phyloP scores from a whole-genome alignment of 108 stramenopile genomes.

The Conticribra guillardii region DNA sequence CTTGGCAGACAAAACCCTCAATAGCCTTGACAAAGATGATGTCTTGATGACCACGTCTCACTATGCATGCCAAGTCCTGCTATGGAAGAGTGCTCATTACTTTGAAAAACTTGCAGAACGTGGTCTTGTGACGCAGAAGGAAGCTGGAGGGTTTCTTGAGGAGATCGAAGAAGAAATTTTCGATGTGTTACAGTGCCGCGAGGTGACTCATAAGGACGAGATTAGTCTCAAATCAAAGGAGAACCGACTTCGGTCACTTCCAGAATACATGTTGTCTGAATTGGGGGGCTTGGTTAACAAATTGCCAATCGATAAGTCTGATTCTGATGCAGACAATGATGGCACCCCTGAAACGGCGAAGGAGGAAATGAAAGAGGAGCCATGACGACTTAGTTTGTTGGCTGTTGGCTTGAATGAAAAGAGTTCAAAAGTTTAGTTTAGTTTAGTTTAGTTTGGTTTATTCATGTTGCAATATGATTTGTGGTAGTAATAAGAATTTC shows the following conservation, averaged over 20 bases:
- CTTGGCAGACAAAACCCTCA: slow-evolving; percentile 47
- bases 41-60: slow-evolving; percentile 56
- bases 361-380: background rate
- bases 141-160: slow-evolving; percentile 64
- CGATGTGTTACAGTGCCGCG: slow-evolving; percentile 6
- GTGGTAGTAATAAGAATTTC: too few relatives aligned
- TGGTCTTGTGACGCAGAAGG: slow-evolving; percentile 67
- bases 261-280: slow-evolving; percentile 5
- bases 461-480: too few relatives aligned
- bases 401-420: too few relatives aligned
- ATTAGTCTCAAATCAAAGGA: slow-evolving; percentile 10
- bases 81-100: slow-evolving; percentile 49
- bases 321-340: too few relatives aligned
- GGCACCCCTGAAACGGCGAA: background rate
- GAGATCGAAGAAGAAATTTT: slow-evolving; percentile 41
- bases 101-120: slow-evolving; percentile 43
- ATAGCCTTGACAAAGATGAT: slow-evolving; percentile 35
- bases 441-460: too few relatives aligned
- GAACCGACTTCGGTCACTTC: slow-evolving; percentile 2
- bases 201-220: slow-evolving; percentile 16
- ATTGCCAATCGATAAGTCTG: too few relatives aligned
- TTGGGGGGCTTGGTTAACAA: slow-evolving; percentile 3
- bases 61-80: slow-evolving; percentile 72
- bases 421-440: too few relatives aligned
- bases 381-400: too few relatives aligned